Conservation (phyloP, 129 eudicot species). For the Oenanthe sinensis region DNA sequence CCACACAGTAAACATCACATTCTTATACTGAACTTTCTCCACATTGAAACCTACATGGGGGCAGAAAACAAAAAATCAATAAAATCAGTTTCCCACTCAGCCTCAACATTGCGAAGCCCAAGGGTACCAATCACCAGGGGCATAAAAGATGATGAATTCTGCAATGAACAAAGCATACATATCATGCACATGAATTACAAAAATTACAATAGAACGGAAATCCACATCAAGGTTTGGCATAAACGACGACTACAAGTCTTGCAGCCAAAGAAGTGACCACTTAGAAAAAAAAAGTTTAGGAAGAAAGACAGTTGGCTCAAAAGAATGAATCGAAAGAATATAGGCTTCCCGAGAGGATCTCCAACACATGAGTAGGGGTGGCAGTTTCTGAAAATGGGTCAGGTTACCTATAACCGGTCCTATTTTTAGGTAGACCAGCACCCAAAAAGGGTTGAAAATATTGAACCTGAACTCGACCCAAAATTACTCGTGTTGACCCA, state of each 20-base stretch:
- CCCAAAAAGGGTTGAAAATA: no score
- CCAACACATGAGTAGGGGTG: background rate
- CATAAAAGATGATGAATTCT: background rate
- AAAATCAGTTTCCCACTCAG: background rate
- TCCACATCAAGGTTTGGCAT: background rate
- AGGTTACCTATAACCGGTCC: no score
- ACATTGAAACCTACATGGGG: slow-evolving; percentile 86
- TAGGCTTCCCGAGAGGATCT: background rate
- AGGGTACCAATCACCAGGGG: background rate
- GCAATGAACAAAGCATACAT: background rate
- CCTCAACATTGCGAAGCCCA: background rate
- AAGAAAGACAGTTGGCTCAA: background rate
- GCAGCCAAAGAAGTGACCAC: background rate
- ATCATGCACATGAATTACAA: background rate
- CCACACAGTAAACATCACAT: slow-evolving; percentile 95
- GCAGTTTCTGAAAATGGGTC: no score
- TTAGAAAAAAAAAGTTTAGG: background rate
- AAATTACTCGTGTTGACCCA: no score
- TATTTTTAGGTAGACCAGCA: no score
- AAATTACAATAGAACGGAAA: background rate
- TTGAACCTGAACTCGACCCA: no score
- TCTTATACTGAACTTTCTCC: slow-evolving; percentile 97
- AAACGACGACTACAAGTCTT: background rate
- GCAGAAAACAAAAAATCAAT: slow-evolving; percentile 3
- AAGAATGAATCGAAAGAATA: background rate